phyloP scores from a whole-genome alignment of 176 grass and related monocot species.

The Eleusine coracana region DNA sequence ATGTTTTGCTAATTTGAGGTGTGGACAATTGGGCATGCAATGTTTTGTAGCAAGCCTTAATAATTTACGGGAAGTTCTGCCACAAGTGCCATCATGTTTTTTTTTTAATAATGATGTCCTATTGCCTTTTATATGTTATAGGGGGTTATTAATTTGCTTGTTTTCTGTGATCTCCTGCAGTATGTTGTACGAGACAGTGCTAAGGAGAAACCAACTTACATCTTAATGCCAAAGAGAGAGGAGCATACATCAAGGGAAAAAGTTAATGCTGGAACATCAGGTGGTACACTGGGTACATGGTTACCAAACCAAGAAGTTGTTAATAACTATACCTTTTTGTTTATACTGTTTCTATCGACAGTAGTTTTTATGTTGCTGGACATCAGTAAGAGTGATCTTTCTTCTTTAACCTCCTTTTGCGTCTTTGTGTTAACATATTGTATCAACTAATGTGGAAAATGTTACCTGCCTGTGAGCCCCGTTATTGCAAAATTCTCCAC shows the following conservation, averaged over 20 bases:
- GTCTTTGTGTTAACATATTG: conserved; percentile 32
- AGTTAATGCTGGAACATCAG: conserved; percentile 49
- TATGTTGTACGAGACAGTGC: conserved; percentile 75
- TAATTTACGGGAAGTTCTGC: neutral
- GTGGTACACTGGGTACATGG: conserved; percentile 36
- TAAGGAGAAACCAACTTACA: conserved; percentile 85
- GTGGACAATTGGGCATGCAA: too few relatives aligned
- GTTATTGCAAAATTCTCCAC: neutral
- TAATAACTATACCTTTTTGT: conserved; percentile 30
- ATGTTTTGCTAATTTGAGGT: neutral
- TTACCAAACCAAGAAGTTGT: conserved; percentile 42
- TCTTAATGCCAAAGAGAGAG: conserved; percentile 84
- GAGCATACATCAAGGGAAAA: conserved; percentile 61
- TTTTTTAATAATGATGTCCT: neutral
- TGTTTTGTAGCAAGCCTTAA: conserved; percentile 20
- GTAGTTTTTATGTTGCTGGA: neutral
- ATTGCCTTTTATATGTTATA: conserved; percentile 7
- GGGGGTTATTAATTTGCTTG: conserved; percentile 27
- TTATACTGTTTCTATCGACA: conserved; percentile 23
- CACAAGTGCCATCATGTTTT: neutral
- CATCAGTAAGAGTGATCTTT: conserved; percentile 4
- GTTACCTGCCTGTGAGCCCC: neutral
- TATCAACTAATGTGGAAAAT: conserved; percentile 29
- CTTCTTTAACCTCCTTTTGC: neutral
- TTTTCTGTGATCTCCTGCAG: conserved; percentile 43